Evolutionary conservation across 208 protist genomes (phyloP).

Genomic region (Porcisia hertigi): DNA sequence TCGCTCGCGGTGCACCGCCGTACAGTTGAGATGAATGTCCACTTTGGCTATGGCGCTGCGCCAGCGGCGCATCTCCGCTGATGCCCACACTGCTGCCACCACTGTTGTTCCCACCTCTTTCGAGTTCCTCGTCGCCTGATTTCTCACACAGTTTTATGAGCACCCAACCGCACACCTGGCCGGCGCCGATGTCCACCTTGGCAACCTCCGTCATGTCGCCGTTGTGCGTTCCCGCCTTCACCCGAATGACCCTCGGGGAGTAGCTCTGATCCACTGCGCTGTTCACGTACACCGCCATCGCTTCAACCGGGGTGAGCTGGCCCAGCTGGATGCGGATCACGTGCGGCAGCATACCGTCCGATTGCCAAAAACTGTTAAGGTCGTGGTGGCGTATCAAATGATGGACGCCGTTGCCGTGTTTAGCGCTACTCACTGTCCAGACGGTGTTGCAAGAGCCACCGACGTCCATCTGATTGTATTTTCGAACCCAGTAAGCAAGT

Average conservation of each 20-base stretch:
- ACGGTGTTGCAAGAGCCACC: constrained; percentile 42
- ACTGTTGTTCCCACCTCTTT: not conserved
- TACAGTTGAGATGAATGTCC: not conserved
- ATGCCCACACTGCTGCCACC: not conserved
- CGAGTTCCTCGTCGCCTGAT: constrained; percentile 14
- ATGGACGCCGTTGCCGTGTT: constrained; percentile 86
- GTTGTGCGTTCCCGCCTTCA: constrained; percentile 67
- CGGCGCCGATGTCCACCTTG: constrained; percentile 36
- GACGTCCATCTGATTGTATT: constrained; percentile 32
- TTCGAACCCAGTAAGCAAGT: constrained; percentile 24
- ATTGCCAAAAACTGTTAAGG: constrained; percentile 86
- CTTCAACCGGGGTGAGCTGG: constrained; percentile 49
- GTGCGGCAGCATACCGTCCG: constrained; percentile 85
- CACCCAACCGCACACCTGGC: constrained; percentile 64
- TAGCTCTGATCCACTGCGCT: constrained; percentile 86
- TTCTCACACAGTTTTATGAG: constrained; percentile 36
- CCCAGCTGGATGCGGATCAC: constrained; percentile 67
- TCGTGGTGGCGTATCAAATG: constrained; percentile 57
- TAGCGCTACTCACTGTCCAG: constrained; percentile 87
- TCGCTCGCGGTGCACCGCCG: not conserved
- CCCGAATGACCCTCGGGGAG: constrained; percentile 66
- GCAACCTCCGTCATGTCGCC: constrained; percentile 75
- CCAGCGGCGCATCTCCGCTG: not conserved
- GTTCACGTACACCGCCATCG: constrained; percentile 69
- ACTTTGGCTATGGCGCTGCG: not conserved